Evolutionary conservation across 306 rosid species (phyloP).

Genomic region (Styphnolobium japonicum): DNA sequence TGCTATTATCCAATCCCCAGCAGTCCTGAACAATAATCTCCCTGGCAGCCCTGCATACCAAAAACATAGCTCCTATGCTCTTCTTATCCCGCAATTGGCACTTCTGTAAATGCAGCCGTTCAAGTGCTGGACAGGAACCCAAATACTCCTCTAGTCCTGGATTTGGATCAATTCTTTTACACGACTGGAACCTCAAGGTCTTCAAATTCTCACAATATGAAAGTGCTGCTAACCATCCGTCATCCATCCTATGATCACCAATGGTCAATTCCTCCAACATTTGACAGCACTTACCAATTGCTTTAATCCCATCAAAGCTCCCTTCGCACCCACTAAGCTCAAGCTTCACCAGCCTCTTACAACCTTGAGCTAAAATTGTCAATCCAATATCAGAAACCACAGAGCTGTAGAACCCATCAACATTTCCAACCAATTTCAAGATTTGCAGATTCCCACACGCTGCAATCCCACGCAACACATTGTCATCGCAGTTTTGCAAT

Average conservation of each 20-base stretch:
- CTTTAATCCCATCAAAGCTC: constrained; percentile 85
- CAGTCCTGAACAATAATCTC: constrained; percentile 73
- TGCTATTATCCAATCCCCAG: constrained; percentile 72
- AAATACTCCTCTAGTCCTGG: constrained; percentile 68
- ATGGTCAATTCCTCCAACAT: constrained; percentile 80
- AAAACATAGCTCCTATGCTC: constrained; percentile 50
- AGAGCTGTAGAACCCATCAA: constrained; percentile 52
- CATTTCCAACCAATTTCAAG: constrained; percentile 57
- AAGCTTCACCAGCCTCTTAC: constrained; percentile 75
- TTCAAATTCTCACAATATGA: constrained; percentile 79
- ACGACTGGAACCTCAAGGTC: constrained; percentile 64
- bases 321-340: constrained; percentile 88
- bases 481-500: constrained; percentile 58
- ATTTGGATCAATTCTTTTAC: constrained; percentile 56
- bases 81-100: constrained; percentile 67
- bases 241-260: constrained; percentile 81
- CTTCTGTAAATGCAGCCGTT: constrained; percentile 61
- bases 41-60: constrained; percentile 54
- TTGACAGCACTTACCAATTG: constrained; percentile 80
- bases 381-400: constrained; percentile 78
- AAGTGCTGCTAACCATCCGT: constrained; percentile 82
- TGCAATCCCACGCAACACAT: constrained; percentile 54
- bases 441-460: constrained; percentile 71
- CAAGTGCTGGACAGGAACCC: constrained; percentile 67
- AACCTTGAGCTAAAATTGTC: constrained; percentile 86